A percentile compares a stretch with the other conserved stretches of the same genome.
Evolutionary conservation across 2,329 filamentous ascomycete species (phyloP).

Genomic region (Byssoonygena ceratinophila): DNA sequence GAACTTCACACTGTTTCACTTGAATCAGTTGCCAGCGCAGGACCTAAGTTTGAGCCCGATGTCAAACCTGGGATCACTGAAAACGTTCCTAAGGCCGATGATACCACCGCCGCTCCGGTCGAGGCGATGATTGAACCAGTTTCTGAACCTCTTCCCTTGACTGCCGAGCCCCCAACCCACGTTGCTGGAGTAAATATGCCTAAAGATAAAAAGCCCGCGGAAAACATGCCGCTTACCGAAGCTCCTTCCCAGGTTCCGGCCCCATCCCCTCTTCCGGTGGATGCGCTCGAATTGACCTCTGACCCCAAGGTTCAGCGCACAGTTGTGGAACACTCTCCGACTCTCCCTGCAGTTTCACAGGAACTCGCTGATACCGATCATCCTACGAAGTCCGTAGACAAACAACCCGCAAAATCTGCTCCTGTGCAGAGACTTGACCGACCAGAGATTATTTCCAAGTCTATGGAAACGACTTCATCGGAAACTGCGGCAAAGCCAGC

Average conservation of each 20-base stretch:
- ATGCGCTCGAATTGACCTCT: not conserved
- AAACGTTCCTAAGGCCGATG: not conserved
- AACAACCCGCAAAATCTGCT: not conserved
- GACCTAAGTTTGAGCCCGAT: not conserved
- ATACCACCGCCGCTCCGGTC: not conserved
- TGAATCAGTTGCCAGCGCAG: not conserved
- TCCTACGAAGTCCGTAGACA: not conserved
- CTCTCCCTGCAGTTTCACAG: not conserved
- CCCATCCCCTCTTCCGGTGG: not conserved
- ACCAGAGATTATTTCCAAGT: not conserved
- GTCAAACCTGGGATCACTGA: not conserved
- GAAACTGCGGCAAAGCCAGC: not conserved
- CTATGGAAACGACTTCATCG: not conserved
- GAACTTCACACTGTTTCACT: not conserved
- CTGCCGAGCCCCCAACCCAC: not conserved
- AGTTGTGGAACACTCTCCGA: not conserved
- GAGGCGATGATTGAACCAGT: not conserved
- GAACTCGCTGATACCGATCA: not conserved
- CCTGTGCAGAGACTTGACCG: not conserved
- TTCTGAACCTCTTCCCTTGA: not conserved
- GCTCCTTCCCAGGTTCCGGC: not conserved
- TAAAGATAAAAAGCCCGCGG: not conserved
- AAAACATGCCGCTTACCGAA: not conserved
- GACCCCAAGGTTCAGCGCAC: not conserved
- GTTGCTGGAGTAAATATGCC: not conserved